Evolutionary conservation across 2,329 filamentous ascomycete genomes (phyloP), one percentile per base, ranked within the genome.

Genomic region (Venturia aucupariae): DNA sequence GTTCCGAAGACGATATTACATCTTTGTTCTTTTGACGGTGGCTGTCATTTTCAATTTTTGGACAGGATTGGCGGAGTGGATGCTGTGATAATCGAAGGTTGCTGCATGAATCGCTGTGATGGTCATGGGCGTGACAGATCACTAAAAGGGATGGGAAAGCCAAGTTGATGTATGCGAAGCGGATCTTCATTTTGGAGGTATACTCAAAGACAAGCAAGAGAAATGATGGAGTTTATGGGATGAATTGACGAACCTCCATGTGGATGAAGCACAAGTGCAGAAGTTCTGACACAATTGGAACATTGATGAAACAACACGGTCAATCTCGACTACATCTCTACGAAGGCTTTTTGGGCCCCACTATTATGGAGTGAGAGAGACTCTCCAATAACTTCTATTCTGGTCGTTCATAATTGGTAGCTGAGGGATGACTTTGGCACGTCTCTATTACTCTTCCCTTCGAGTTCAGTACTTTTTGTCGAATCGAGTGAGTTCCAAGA

Each of bases 231-330:
- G 19, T 0, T 22, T 24, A 41, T 22, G 22, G 4, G 22, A 32
- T 22, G n/a, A n/a, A n/a, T n/a, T n/a, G n/a, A n/a, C n/a, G n/a
- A n/a, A n/a, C n/a, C n/a, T n/a, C n/a, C n/a, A n/a, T n/a, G n/a
- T n/a, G n/a, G n/a, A n/a, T n/a, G 51, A 5, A 32, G 17, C 15
- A 35, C 22, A 15, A 2, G 30, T 32, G 51, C 19, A 35, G 30
- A 35, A 57, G 59, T 17, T 44, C 27, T 44, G 59, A 60, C 59
- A 42, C 35, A 17, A n/a, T 32, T 44, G 59, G 59, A 60, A 60
- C 59, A 17, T 27, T 7, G 3, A 42, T 60, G 59, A 60, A 60
- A 60, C 59, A 42, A 27, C 7, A 57, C 51, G 27, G 35, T 22
- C 27, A 35, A 57, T 8, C 30, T 32, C 30, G 17, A 32, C 7